A percentile compares a stretch with the other conserved stretches of the same genome.
phyloP scores from a whole-genome alignment of 2,329 filamentous ascomycete species.

The Nemania abortiva region DNA sequence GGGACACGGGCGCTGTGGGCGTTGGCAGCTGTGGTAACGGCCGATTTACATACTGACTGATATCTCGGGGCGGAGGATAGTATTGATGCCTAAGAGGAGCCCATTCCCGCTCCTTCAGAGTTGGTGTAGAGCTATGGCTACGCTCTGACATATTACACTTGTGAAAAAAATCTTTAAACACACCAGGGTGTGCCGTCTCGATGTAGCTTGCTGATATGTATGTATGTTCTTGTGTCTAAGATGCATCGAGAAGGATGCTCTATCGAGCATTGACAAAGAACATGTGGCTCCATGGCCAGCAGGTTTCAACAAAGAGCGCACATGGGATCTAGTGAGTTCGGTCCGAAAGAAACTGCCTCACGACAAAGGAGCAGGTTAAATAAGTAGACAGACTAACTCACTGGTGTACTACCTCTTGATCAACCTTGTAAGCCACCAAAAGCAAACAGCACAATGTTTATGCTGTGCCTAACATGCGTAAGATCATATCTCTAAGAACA shows the following conservation, averaged over 20 bases:
- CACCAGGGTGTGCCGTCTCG: not conserved
- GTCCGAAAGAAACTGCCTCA: no score
- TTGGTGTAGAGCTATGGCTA: slow-evolving; percentile 12
- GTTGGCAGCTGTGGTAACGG: slow-evolving; percentile 39
- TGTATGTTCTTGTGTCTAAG: not conserved
- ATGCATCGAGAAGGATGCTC: slow-evolving; percentile 10
- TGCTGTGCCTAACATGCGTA: not conserved
- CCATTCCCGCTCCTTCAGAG: slow-evolving; percentile 17
- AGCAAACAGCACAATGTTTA: not conserved
- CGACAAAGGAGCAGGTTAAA: slow-evolving; percentile 29
- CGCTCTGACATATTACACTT: slow-evolving; percentile 32
- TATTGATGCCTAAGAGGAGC: slow-evolving; percentile 2
- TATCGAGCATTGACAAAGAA: slow-evolving; percentile 32
- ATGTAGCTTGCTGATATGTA: not conserved
- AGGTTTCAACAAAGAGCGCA: no score
- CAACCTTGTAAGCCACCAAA: not conserved
- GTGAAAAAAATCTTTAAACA: slow-evolving; percentile 6
- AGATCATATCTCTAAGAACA: not conserved
- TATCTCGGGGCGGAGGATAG: slow-evolving; percentile 34
- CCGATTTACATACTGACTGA: slow-evolving; percentile 30
- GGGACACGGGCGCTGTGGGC: slow-evolving; percentile 24
- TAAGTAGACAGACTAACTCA: not conserved
- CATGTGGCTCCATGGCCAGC: slow-evolving; percentile 1
- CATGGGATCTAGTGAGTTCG: no score
- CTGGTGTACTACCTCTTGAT: not conserved